Evolutionary conservation across 352 stramenopile genomes (phyloP), one percentile per base, ranked within the genome.

Genomic region (Bremia lactucae): DNA sequence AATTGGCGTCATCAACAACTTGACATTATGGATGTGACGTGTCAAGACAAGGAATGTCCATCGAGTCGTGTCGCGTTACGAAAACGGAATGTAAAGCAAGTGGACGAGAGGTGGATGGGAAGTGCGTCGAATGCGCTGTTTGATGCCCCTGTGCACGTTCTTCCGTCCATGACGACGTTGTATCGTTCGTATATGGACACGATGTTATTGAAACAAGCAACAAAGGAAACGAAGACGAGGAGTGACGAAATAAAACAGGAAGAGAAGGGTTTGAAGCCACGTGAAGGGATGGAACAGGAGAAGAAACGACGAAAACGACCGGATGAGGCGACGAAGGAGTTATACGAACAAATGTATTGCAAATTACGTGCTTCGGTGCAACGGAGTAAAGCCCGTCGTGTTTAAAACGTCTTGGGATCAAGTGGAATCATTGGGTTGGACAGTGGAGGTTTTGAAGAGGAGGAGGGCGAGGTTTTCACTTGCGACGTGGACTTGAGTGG

Each of bases 151-250:
- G 72, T 71, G 10, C 80, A 93, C 56, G 80, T 90, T 29, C 46
- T 92, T 43, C 80, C 80, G 34, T 85, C 77, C 10, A 87, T 92
- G 67, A 82, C 76, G 31, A 67, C 73, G 21, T 54, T 93, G 26
- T 93, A 90, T 57, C 59, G 73, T 2, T 84, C 74, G 31, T 93
- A 89, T 47, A 86, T 93, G 77, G 80, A 93, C 49, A 82, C 75
- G 51, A 87, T 93, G 71, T 60, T 93, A 36, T 59, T 68, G 5
- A 88, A 89, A 47, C 56, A 74, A n/a, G n/a, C 3, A 62, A 72
- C 26, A 54, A 62, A 19, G 42, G 34, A 15, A 38, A 31, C 1
- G 22, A 58, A 3, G 35, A 35, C 10, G 42, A 64, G 15, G 42
- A 64, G 39, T 23, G n/a, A n/a, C 3, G 62, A 72, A 23, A 54